Conservation (phyloP, 805 yeast genomes). For the Saccharomyces mikatae region DNA sequence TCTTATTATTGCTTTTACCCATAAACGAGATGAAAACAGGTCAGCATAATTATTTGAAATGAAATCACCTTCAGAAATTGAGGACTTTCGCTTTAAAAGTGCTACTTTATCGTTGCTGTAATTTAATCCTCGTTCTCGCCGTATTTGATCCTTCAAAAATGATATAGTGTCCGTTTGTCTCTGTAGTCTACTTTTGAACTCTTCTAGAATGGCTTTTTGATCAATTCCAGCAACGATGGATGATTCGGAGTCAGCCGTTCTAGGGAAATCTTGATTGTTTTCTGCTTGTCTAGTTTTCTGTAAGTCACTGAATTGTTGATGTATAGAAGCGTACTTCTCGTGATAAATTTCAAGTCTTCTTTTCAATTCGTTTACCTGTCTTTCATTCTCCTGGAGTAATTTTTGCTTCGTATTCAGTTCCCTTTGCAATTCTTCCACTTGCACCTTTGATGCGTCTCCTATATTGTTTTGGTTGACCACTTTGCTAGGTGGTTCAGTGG, state of each 20-base stretch:
- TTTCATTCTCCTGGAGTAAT: constrained; percentile 15
- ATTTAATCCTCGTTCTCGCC: not conserved
- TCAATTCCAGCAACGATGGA: constrained; percentile 7
- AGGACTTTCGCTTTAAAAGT: constrained; percentile 1
- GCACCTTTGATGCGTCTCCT: not conserved
- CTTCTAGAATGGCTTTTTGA: constrained; percentile 25
- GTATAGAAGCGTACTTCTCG: constrained; percentile 22
- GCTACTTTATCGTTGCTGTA: constrained; percentile 5
- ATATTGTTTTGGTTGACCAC: constrained; percentile 3
- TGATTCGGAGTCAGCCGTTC: not conserved
- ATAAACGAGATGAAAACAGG: not conserved
- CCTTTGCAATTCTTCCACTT: not conserved
- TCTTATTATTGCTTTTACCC: not conserved
- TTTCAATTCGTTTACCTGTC: constrained; percentile 13
- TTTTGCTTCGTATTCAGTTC: constrained; percentile 13
- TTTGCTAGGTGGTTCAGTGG: constrained; percentile 2
- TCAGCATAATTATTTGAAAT: not conserved
- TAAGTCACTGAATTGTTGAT: constrained; percentile 21
- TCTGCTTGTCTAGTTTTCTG: constrained; percentile 1
- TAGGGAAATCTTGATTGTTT: not conserved
- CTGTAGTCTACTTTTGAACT: constrained; percentile 22
- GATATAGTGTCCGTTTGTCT: constrained; percentile 24
- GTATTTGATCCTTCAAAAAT: constrained; percentile 15
- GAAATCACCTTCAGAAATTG: not conserved
- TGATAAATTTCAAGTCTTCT: constrained; percentile 15